Percentiles rank a stretch among this genome's conserved stretches.
phyloP scores from a whole-genome alignment of 2,329 filamentous ascomycete species.

The Scedosporium apiospermum region DNA sequence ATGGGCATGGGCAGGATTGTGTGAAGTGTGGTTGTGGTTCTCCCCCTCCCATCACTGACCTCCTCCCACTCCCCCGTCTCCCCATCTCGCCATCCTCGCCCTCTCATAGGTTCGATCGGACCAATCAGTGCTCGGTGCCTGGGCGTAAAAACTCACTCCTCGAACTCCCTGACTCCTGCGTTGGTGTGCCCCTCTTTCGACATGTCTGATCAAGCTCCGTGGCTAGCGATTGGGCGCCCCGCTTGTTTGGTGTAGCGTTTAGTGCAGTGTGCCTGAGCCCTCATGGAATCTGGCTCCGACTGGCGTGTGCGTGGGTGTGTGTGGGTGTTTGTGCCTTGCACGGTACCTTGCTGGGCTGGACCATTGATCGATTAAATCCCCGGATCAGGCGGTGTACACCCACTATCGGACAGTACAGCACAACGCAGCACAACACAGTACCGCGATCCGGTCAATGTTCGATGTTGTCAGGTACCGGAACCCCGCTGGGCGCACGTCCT shows the following conservation, averaged over 20 bases:
- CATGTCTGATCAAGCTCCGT: too few species aligned
- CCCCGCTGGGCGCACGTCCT: too few species aligned
- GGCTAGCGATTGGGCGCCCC: too few species aligned
- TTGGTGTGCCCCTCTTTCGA: neutral
- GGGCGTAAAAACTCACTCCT: neutral
- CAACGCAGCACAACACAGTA: too few species aligned
- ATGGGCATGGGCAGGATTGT: neutral
- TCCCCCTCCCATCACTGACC: too few species aligned
- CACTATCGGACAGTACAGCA: too few species aligned
- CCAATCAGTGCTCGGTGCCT: neutral
- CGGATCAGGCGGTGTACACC: too few species aligned
- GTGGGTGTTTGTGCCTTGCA: neutral
- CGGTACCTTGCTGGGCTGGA: neutral
- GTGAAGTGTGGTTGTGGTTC: too few species aligned
- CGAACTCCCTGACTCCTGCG: neutral
- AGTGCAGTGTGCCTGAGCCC: neutral
- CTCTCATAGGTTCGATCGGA: neutral
- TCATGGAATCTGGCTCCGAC: neutral
- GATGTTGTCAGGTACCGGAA: neutral
- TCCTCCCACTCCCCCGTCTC: too few species aligned
- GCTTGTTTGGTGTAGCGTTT: too few species aligned
- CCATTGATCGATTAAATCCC: neutral
- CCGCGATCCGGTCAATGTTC: neutral
- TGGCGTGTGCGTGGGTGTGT: neutral
- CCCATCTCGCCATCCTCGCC: too few species aligned